Percentiles rank a stretch among this genome's conserved stretches.
Evolutionary conservation across 2,329 filamentous ascomycete genomes (phyloP).

Genomic region (Penicillium sp.): DNA sequence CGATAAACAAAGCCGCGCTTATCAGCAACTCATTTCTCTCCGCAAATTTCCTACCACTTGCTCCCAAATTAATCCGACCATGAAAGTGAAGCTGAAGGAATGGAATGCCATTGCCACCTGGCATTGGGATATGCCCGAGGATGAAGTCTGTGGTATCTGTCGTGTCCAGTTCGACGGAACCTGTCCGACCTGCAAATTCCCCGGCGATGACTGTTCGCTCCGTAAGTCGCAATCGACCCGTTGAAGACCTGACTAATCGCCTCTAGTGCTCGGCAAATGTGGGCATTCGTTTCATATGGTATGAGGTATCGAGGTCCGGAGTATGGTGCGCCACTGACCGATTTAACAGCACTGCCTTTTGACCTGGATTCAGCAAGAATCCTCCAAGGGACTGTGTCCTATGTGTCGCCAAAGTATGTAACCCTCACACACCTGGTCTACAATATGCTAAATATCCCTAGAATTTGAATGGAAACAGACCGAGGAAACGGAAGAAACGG

Average conservation of each 20-base stretch:
- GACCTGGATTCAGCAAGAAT: conserved; percentile 89
- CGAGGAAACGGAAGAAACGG: conserved; percentile 23
- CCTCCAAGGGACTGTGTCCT: conserved; percentile 88
- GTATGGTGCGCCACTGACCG: conserved; percentile 1
- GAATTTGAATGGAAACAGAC: conserved; percentile 57
- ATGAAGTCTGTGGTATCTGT: conserved; percentile 98
- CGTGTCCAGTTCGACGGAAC: conserved; percentile 97
- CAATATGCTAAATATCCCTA: conserved; percentile 26
- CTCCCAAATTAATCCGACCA: conserved; percentile 40
- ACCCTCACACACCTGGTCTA: not conserved
- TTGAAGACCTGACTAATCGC: conserved; percentile 3
- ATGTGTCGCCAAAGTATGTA: conserved; percentile 91
- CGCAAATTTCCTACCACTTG: not conserved
- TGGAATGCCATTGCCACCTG: conserved; percentile 96
- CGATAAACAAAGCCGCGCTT: conserved; percentile 15
- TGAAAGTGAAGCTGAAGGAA: conserved; percentile 94
- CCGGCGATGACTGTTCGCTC: conserved; percentile 91
- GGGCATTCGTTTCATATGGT: conserved; percentile 99
- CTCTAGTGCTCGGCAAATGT: conserved; percentile 89
- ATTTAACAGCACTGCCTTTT: conserved; percentile 75
- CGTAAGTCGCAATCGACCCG: conserved; percentile 57
- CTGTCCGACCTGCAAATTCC: conserved; percentile 96
- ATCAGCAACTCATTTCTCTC: conserved; percentile 5
- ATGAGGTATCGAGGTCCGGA: conserved; percentile 15
- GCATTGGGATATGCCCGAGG: conserved; percentile 96